These are phyloP conservation scores for Macrophomina pseudophaseolina DNA, from an alignment of 2,329 filamentous ascomycete genomes.

Conservation along the genomic window DNA sequence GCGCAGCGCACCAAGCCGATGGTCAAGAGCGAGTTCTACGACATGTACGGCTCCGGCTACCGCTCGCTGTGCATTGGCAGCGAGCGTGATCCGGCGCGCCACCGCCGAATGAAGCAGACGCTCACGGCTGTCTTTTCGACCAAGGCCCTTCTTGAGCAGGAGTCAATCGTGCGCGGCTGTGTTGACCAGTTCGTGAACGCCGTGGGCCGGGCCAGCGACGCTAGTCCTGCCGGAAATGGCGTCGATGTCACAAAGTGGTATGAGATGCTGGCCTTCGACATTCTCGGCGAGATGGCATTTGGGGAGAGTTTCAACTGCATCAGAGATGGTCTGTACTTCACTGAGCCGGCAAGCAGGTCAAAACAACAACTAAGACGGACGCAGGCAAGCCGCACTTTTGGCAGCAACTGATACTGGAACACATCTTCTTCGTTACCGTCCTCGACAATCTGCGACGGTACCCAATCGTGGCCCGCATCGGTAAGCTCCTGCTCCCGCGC, in stretches of 20 bases:
- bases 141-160: constrained; percentile 46
- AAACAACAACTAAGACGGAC: not conserved
- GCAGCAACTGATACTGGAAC: constrained; percentile 26
- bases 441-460: constrained; percentile 33
- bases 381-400: constrained; percentile 26
- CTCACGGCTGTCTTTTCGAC: constrained; percentile 49
- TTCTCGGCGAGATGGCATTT: constrained; percentile 35
- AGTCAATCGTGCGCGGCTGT: constrained; percentile 47
- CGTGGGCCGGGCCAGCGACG: not conserved
- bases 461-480: constrained; percentile 35
- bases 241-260: constrained; percentile 19
- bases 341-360: constrained; percentile 28
- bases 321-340: constrained; percentile 38
- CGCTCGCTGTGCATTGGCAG: constrained; percentile 45
- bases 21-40: constrained; percentile 38
- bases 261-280: constrained; percentile 34
- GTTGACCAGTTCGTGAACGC: constrained; percentile 46
- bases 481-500: not conserved
- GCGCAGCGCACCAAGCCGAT: constrained; percentile 32
- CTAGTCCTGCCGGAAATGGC: not conserved
- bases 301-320: constrained; percentile 33
- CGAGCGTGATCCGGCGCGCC: constrained; percentile 43
- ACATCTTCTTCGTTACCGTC: constrained; percentile 3
- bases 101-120: constrained; percentile 45
- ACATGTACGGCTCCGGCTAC: constrained; percentile 37